Evolutionary conservation across 2,329 filamentous ascomycete genomes (phyloP).

Genomic region (Incumbomyces delicatus): DNA sequence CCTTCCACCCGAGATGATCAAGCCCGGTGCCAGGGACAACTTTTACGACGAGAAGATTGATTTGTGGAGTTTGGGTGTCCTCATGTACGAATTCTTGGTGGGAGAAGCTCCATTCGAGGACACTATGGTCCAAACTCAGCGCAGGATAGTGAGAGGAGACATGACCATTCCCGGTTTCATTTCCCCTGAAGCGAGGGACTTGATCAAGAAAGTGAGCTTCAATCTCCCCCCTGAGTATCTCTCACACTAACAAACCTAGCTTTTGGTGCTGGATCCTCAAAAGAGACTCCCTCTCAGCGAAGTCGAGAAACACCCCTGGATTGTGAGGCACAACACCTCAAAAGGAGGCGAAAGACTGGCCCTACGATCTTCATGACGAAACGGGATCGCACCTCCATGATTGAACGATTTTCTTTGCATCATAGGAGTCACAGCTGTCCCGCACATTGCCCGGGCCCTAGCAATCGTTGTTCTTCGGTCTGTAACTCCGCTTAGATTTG

Average conservation of each 20-base stretch:
- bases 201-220: constrained; percentile 72
- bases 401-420: constrained; percentile 9
- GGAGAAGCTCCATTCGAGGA: constrained; percentile 97
- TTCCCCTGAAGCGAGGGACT: constrained; percentile 76
- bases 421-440: too few species aligned
- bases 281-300: constrained; percentile 86
- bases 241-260: constrained; percentile 37
- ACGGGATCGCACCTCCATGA: constrained; percentile 4
- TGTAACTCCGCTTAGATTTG: too few species aligned
- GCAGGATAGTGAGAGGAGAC: constrained; percentile 77
- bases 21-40: constrained; percentile 68
- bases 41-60: constrained; percentile 94
- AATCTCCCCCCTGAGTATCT: neutral
- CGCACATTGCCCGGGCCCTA: neutral
- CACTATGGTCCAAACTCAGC: constrained; percentile 85
- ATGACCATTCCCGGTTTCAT: constrained; percentile 90
- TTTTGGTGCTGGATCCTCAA: constrained; percentile 85
- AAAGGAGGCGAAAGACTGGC: constrained; percentile 18
- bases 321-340: constrained; percentile 70
- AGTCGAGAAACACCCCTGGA: constrained; percentile 87
- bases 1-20: constrained; percentile 95
- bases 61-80: constrained; percentile 85
- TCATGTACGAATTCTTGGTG: constrained; percentile 93
- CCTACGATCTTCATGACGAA: constrained; percentile 7
- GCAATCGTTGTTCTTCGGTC: neutral